phyloP scores from a whole-genome alignment of 257 asterid genomes.

The Datura wrightii region DNA sequence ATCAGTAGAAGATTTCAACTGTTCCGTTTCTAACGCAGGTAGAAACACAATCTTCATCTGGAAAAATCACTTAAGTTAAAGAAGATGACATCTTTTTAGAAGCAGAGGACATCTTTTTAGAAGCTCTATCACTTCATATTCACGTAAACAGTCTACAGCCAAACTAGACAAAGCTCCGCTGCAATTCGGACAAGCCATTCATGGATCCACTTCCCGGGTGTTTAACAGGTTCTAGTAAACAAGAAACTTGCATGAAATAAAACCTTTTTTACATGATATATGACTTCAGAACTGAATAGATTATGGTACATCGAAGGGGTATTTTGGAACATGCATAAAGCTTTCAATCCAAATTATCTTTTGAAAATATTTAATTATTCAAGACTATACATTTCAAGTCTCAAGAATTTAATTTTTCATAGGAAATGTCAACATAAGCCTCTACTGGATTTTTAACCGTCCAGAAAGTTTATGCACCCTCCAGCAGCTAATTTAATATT shows the following conservation, averaged over 20 bases:
- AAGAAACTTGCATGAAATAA: not conserved
- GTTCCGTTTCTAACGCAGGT: not conserved
- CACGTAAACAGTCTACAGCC: not conserved
- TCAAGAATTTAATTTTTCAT: not conserved
- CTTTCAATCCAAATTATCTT: not conserved
- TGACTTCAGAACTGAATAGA: not conserved
- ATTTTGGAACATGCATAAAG: not conserved
- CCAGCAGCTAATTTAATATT: not conserved
- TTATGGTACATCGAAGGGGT: constrained; percentile 13
- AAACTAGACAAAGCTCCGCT: not conserved
- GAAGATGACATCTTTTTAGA: not conserved
- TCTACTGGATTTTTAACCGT: not conserved
- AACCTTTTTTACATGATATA: constrained; percentile 1
- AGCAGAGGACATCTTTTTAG: not conserved
- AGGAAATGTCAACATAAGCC: not conserved
- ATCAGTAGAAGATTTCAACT: constrained; percentile 17
- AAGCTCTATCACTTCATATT: constrained; percentile 19
- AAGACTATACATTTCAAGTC: not conserved
- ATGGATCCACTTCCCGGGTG: not conserved
- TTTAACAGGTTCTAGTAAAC: not conserved
- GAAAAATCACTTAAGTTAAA: not conserved
- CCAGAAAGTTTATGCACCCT: not conserved
- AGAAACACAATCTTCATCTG: constrained; percentile 16
- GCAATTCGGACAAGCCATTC: not conserved
- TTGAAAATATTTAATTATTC: not conserved